Base-by-base conservation (phyloP, 306 rosid genomes). In the Cicer pinnatifidum region DNA sequence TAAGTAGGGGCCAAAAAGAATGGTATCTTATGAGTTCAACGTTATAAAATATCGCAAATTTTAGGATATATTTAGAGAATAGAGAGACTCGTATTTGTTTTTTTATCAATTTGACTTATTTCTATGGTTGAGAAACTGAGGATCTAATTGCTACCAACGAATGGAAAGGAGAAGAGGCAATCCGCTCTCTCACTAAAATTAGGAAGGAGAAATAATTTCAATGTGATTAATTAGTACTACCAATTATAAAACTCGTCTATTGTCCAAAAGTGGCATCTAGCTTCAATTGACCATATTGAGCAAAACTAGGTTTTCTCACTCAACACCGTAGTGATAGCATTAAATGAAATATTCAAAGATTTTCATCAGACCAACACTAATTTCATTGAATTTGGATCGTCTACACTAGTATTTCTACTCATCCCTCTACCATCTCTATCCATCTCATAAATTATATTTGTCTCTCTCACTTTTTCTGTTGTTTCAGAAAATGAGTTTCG, bases 61-160 rank as follows among this genome's bases (percentile, higher is more conserved):
- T 74, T 15, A 53, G 75, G 84, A 80, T 80, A 79, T 51, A 69
- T 77, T 64, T 80, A 81, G 80, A 53, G 46, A 39, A 3, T 69
- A 46, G 12, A 39, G 51, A 68, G 11, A 20, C 45, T 53, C 37
- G 46, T 10, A 58, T 65, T 77, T 77, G 47, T 48, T 41, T 38
- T 41, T 38, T 40, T 58, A 67, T 50, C 79, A 48, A 40, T 48
- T 75, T 75, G 62, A 75, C 83, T 75, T 54, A 10, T 83, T 76
- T 73, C 78, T 54, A 74, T 74, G 85, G 88, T 53, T 76, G 54
- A 69, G 47, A 82, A 71, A 13, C 9, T 8, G 10, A 35, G 75
- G 76, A 81, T 51, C 69, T 67, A 50, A 75, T 65, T 67, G 73
- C 73, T 72, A 66, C 85, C 84, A 76, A 75, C 77, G 40, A 67